A percentile compares a stretch with the other conserved stretches of the same genome.
These are phyloP conservation scores for Stereum hirsutum DNA, from an alignment of 1,284 basidiomycete genomes.

Conservation along the genomic window DNA sequence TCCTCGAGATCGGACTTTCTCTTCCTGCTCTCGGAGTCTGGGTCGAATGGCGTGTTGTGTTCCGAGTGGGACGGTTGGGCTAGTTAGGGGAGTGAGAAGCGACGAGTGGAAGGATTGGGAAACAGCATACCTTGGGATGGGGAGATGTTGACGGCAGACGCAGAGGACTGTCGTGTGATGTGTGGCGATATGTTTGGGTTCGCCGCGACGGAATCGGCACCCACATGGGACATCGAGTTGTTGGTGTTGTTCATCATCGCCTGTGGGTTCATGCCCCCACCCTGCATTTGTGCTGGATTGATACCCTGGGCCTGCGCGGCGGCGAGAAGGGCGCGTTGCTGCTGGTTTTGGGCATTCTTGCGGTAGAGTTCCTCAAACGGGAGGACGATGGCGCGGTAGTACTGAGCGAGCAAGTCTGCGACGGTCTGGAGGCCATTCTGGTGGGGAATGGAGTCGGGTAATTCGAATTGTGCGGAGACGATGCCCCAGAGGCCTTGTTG, in stretches of 20 bases:
- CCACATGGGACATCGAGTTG: conserved; percentile 8
- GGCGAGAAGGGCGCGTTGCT: conserved; percentile 34
- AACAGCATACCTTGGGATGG: neutral
- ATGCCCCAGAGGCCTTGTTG: conserved; percentile 41
- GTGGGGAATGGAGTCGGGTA: conserved; percentile 47
- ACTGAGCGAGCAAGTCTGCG: conserved; percentile 38
- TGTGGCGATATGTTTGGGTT: conserved; percentile 5
- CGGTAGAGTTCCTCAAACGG: conserved; percentile 65
- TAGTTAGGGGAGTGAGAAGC: neutral
- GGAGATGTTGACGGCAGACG: neutral
- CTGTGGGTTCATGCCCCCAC: conserved; percentile 8
- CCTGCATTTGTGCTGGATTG: conserved; percentile 8
- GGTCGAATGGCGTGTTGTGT: conserved; percentile 15
- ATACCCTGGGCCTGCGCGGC: conserved; percentile 12
- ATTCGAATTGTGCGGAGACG: conserved; percentile 46
- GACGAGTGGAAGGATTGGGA: neutral
- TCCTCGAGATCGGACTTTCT: conserved; percentile 58
- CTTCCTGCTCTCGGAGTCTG: conserved; percentile 51
- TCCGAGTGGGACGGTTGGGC: conserved; percentile 5
- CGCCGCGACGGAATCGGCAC: conserved; percentile 1
- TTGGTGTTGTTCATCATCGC: conserved; percentile 6
- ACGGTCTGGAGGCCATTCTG: conserved; percentile 38
- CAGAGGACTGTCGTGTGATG: conserved; percentile 6
- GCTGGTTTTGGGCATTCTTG: conserved; percentile 48
- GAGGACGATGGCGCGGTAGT: conserved; percentile 50